These are phyloP conservation scores for Metroxylon sagu DNA, from an alignment of 176 grass and related monocot genomes.

Conservation along the genomic window DNA sequence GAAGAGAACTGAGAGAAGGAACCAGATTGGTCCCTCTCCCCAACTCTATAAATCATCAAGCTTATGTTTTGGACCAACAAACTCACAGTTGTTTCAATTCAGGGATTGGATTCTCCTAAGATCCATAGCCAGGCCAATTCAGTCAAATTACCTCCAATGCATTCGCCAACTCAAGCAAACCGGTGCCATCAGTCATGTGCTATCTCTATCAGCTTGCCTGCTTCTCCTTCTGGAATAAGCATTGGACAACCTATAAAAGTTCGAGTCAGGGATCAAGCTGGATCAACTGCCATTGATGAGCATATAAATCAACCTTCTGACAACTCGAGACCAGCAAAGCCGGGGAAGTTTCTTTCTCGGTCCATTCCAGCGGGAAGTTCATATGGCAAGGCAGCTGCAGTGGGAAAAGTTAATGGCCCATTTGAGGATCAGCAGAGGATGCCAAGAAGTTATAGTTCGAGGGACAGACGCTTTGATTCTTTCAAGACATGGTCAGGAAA, in stretches of 20 bases:
- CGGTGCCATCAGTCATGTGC: slow-evolving; percentile 19
- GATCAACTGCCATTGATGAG: not conserved
- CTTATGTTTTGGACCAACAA: too few relatives aligned
- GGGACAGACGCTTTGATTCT: slow-evolving; percentile 59
- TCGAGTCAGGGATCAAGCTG: slow-evolving; percentile 2
- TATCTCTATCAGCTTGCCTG: slow-evolving; percentile 51
- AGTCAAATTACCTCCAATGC: too few relatives aligned
- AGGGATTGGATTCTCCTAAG: too few relatives aligned
- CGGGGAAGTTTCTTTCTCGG: slow-evolving; percentile 53
- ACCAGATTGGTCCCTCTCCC: too few relatives aligned
- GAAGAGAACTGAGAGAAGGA: too few relatives aligned
- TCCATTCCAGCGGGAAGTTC: slow-evolving; percentile 27
- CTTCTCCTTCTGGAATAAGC: slow-evolving; percentile 63
- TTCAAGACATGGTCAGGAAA: slow-evolving; percentile 95
- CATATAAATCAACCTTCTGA: not conserved
- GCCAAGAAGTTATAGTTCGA: slow-evolving; percentile 17
- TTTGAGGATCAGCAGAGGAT: slow-evolving; percentile 1
- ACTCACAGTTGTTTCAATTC: too few relatives aligned
- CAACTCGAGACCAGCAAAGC: slow-evolving; percentile 14
- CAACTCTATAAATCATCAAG: too few relatives aligned
- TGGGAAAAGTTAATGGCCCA: not conserved
- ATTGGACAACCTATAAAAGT: slow-evolving; percentile 30
- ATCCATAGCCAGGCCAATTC: too few relatives aligned
- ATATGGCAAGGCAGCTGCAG: not conserved
- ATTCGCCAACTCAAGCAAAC: too few relatives aligned